Evolutionary conservation across 1,139 yeast genomes (phyloP), one percentile per base, ranked within the genome.

Genomic region (Saccharomyces hybrid): DNA sequence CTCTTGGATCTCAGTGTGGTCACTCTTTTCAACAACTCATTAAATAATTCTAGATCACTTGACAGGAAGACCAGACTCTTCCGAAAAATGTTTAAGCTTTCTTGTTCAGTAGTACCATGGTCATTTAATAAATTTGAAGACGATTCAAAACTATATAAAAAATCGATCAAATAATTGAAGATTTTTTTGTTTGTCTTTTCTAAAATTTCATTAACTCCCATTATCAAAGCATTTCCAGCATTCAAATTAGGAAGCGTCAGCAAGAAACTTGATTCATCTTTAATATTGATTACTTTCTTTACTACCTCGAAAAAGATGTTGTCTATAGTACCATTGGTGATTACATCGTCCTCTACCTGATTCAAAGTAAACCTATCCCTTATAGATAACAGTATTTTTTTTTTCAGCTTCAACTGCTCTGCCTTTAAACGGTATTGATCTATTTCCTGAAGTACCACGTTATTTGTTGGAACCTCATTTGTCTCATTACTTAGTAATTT

Each of bases 201-300:
- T 34, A 71, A 53, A 16, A 63, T 70, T n/a, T 69, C 72, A 44
- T 80, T 77, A 71, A 83, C 79, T 61, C 82, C 79, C 11, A 77
- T 72, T 81, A 90, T 81, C 51, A 91, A 81, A 49, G 82, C 81
- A 42, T 80, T 67, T 1, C 97, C 96, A 28, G 88, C 73, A 51
- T 77, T 77, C n/a, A 85, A 85, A 64, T 84, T 84, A 51, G 85
- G 88, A 63, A 83, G 76, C 7, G 86, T 79, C 42, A 88, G 76
- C 51, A 88, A 73, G 26, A 85, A 79, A 55, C 85, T 82, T 57
- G 95, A 88, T 44, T 79, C 41, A 29, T 44, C 77, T 64, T 84
- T 82, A 28, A 90, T 85, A 31, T 66, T 65, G 61, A 85, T 84
- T 13, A 88, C 85, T 62, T 83, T 84, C 25, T 73, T 70, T 49